Evolutionary conservation across 306 rosid species (phyloP).

Genomic region (Quercus dentata): DNA sequence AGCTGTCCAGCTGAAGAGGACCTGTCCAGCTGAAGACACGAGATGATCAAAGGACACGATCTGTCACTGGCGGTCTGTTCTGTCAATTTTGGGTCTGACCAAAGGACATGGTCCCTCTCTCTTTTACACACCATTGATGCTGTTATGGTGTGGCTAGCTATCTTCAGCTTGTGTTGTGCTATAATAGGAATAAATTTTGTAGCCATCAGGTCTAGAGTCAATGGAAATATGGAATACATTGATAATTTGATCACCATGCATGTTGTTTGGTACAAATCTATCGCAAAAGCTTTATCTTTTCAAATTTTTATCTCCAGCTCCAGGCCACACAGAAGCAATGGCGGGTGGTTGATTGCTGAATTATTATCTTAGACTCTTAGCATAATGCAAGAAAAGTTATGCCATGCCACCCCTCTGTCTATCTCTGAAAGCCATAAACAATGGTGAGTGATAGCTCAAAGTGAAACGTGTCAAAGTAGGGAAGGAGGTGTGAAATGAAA

Average conservation of each 20-base stretch:
- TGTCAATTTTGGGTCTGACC: no score
- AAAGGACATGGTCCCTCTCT: no score
- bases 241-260: not conserved
- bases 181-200: conserved; percentile 11
- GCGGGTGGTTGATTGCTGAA: conserved; percentile 10
- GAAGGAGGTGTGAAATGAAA: not conserved
- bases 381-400: conserved; percentile 14
- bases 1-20: no score
- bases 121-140: no score
- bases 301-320: not conserved
- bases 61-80: no score
- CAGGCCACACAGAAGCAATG: not conserved
- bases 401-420: not conserved
- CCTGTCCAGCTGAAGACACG: no score
- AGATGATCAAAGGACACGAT: no score
- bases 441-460: conserved; percentile 23
- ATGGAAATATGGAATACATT: not conserved
- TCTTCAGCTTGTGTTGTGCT: no score
- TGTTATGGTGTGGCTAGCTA: no score
- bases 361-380: not conserved
- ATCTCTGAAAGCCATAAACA: conserved; percentile 7
- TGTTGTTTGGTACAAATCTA: not conserved
- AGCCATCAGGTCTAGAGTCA: conserved; percentile 24
- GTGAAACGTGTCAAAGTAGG: conserved; percentile 29
- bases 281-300: not conserved